Base-by-base conservation (phyloP, 176 grass and related monocot species). In the Phragmites australis region DNA sequence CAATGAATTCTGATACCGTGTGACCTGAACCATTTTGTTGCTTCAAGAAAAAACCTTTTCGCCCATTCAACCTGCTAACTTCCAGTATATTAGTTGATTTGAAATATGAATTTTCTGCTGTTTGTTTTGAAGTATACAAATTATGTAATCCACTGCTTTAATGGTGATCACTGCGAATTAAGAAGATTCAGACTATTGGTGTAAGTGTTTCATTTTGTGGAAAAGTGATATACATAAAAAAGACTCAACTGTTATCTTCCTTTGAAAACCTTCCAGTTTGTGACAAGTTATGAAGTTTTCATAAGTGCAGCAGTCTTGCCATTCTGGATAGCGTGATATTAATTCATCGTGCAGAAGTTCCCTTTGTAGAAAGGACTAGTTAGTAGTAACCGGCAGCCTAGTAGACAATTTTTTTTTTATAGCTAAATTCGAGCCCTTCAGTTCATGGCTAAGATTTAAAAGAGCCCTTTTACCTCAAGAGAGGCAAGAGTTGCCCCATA, bases 21-120 rank as follows among this genome's bases (percentile, higher is more conserved):
- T 8, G 27, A 54, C 6, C 1, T 29, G 10, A 54, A 23, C 34
- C 26, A 44, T 63, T 32, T 64, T 65, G 49, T 73, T 37, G 8
- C 21, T 25, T 65, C 5, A 67, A 83, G 26, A 31, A 6, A 43
- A 34, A 76, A 75, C 18, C 7, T 56, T 22, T 22, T 83, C 16
- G 27, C 61, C 62, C 53, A 77, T 60, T 59, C 22, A 2, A 48
- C 19, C 14, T 26, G 8, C 61, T 73, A 49, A 61, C 40, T 76
- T 78, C 58, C 29, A 65, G 44, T 50, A 58, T 26, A 81, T 48
- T 57, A 79, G 27, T 67, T 41, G 21, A 39, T 39, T 49, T 81
- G 39, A 41, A 49, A 66, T 85, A 52, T 40, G 59, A 29, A 58
- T 62, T 39, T 37, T 61, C 14, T 39, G 18, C 21, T 27, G 5